Evolutionary conservation across 108 stramenopile genomes (phyloP).

Genomic region (Epithemia pelagica): DNA sequence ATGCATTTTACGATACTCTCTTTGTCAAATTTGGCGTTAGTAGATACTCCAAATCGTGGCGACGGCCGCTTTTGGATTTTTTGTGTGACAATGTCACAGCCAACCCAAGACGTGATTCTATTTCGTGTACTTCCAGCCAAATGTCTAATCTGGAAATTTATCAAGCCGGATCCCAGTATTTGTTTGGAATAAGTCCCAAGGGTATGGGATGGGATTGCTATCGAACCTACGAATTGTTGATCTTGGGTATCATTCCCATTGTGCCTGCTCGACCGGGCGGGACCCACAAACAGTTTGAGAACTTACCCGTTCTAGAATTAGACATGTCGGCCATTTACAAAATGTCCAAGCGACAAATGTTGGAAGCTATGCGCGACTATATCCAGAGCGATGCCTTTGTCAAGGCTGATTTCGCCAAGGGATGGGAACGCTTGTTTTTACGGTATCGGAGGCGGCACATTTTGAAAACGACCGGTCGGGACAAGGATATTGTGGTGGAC

Average conservation of each 20-base stretch:
- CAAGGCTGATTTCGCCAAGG: slow-evolving; percentile 2
- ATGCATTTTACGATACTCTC: neutral
- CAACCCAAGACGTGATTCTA: neutral
- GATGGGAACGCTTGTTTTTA: slow-evolving; percentile 14
- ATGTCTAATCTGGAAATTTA: neutral
- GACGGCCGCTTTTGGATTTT: neutral
- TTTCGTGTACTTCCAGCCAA: neutral
- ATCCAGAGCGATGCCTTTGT: slow-evolving; percentile 4
- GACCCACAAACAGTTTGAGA: slow-evolving; percentile 5
- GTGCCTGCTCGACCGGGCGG: slow-evolving; percentile 4
- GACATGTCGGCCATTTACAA: neutral
- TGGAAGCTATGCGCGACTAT: neutral
- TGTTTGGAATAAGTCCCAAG: slow-evolving; percentile 11
- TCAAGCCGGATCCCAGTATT: slow-evolving; percentile 3
- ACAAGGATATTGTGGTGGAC: slow-evolving; percentile 1
- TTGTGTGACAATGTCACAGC: too few species aligned
- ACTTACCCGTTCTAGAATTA: neutral
- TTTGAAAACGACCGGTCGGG: slow-evolving; percentile 1
- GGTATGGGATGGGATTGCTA: slow-evolving; percentile 15
- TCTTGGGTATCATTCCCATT: slow-evolving; percentile 18
- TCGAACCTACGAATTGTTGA: slow-evolving; percentile 13
- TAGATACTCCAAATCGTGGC: neutral
- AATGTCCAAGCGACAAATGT: neutral
- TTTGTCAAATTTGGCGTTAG: slow-evolving; percentile 12
- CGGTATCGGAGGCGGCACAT: slow-evolving; percentile 11